Evolutionary conservation across 352 stramenopile genomes (phyloP).

Genomic region (Aphanomyces astaci): DNA sequence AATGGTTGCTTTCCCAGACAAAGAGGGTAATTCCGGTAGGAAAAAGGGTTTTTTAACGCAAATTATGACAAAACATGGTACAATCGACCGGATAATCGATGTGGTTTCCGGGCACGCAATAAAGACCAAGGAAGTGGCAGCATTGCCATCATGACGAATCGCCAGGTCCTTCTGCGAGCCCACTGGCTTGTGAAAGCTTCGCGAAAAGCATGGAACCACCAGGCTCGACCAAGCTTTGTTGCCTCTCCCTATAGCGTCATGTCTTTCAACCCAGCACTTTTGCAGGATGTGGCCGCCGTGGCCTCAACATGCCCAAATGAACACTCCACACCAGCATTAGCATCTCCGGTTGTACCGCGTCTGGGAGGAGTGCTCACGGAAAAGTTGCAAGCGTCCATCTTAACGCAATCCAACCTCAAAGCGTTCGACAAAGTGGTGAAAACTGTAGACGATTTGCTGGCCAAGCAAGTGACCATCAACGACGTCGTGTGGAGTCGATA

Average conservation of each 20-base stretch:
- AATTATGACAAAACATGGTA: neutral
- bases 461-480: neutral
- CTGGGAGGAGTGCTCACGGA: neutral
- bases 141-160: neutral
- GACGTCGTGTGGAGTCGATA: neutral
- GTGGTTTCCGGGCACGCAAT: neutral
- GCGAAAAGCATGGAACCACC: neutral
- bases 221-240: neutral
- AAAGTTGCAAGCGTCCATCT: neutral
- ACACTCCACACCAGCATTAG: too few relatives aligned
- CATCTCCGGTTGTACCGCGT: too few relatives aligned
- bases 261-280: too few relatives aligned
- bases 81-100: conserved; percentile 8
- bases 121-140: neutral
- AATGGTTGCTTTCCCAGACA: conserved; percentile 21
- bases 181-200: neutral
- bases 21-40: too few relatives aligned
- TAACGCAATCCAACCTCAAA: neutral
- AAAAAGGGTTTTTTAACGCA: conserved; percentile 1
- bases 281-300: too few relatives aligned
- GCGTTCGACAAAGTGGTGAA: neutral
- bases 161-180: neutral
- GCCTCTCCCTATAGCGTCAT: neutral
- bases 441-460: neutral
- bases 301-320: too few relatives aligned